Base-by-base conservation (phyloP, 202 grass and related monocot genomes). In the Saccharum hybrid region DNA sequence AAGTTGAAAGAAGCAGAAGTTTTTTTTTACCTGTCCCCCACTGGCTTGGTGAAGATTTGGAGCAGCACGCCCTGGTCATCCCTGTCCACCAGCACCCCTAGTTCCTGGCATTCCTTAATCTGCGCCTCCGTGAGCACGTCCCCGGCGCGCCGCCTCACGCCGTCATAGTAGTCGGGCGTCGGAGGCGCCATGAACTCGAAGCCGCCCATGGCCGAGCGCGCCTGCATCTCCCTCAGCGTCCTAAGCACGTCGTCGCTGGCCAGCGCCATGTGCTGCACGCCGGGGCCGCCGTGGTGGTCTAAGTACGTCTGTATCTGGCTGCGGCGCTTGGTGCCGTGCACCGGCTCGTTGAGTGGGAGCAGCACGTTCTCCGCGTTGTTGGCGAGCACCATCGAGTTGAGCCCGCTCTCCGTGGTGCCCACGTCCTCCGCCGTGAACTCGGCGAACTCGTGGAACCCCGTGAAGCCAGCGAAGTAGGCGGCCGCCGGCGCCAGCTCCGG, bases 281-380 rank as follows among this genome's bases (percentile, higher is more conserved):
- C 96, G 0, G 93, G 60, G 5, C 93, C 96, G 30, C 92, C 88
- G 75, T 98, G 92, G 96, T 98, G 85, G 59, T 98, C 96, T 36
- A 98, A 80, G 83, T 86, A 96, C 5, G 93, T 98, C 78, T 98
- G 96, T 74, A 98, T 98, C 86, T 95, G 96, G 86, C 96, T 98
- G 28, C 96, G 86, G 52, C 96, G 83, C 85, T 98, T 98, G 54
- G 93, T 98, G 66, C 96, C 96, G 68, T 98, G 91, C 51, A 98
- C 96, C 18, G 96, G 96, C 83, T 98, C 96, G 87, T 94, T 96
- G 71, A 98, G 22, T 10, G 91, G 93, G 31, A 93, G 48, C 34
- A 98, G 89, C 83, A 96, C 96, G 7, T 71, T 87, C 87, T 98
- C 96, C 8, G 87, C 10, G 80, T 98, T 96, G 88, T 94, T 98